Percentiles rank a stretch among this genome's conserved stretches.
Evolutionary conservation across 2,329 filamentous ascomycete genomes (phyloP).

Genomic region (Byssochlamys sp.): DNA sequence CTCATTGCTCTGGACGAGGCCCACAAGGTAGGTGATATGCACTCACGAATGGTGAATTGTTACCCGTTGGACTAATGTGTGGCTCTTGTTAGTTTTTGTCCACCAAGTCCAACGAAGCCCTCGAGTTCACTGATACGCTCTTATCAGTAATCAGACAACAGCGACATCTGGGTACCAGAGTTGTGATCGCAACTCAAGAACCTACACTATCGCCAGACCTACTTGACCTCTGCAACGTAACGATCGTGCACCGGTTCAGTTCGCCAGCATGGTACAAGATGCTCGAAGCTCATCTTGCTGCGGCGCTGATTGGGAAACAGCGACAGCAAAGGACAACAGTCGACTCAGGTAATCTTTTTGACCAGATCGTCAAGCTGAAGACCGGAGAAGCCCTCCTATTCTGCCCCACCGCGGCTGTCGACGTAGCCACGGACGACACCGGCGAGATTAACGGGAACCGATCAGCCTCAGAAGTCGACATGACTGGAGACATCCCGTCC

Average conservation of each 20-base stretch:
- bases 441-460: too few species aligned
- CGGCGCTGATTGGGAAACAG: conserved; percentile 10
- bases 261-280: conserved; percentile 54
- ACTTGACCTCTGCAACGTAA: conserved; percentile 62
- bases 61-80: background rate
- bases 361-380: conserved; percentile 38
- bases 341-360: conserved; percentile 25
- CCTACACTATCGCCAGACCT: conserved; percentile 60
- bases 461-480: background rate
- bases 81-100: conserved; percentile 46
- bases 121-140: conserved; percentile 52
- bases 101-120: conserved; percentile 43
- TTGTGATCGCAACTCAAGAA: conserved; percentile 69
- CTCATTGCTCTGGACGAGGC: conserved; percentile 67
- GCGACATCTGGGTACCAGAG: conserved; percentile 56
- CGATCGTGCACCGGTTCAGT: conserved; percentile 62
- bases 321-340: background rate
- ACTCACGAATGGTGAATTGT: too few species aligned
- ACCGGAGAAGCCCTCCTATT: conserved; percentile 44
- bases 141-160: conserved; percentile 59
- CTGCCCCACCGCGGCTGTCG: conserved; percentile 37
- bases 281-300: conserved; percentile 42
- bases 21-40: conserved; percentile 48
- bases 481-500: background rate
- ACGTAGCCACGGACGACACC: conserved; percentile 5